Evolutionary conservation across 768 basidiomycete genomes (phyloP), one percentile per base, ranked within the genome.

Genomic region (Podaxis carcinomalis): DNA sequence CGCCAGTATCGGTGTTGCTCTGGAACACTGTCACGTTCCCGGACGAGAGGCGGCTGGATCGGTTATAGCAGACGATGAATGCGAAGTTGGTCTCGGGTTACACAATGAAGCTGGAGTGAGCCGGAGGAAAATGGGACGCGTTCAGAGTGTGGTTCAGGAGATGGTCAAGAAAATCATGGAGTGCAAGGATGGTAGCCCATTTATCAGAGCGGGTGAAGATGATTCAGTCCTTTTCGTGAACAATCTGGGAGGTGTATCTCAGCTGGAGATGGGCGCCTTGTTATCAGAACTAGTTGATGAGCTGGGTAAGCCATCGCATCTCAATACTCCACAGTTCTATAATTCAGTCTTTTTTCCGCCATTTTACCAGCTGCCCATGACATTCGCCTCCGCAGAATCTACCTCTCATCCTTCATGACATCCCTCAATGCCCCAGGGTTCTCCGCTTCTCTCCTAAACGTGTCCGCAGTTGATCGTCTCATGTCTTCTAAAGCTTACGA

Each of bases 351-450:
- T n/a, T 44, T n/a, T 19, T 16, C 9, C 16, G 42, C 4, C 6
- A 21, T 19, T 9, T 52, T 7, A 57, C 32, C 50, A 81, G 77
- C 64, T 4, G 63, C 59, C 0, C 55, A 64, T 9, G 52, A 68
- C 23, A 72, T 83, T 32, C 61, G 65, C 46, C 82, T 79, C 0
- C 62, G 68, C 14, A 71, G 83, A 16, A 73, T 83, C 9, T 82
- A 82, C 66, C 69, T 72, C 5, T 79, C 81, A 3, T 69, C 79
- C 2, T 86, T 79, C 68, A 84, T 85, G 82, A 83, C 83, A 1
- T 83, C 82, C 6, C 76, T 85, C 62, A 84, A 85, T 66, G 81
- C 81, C n/a, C 83, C 84, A 1, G 83, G 83, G 25, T 80, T 85
- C 66, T 84, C 82, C 1, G 69, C 84, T 44, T 82, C 81, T 14